Conservation (phyloP, 164 flowering plant genomes). For the Macadamia tetraphylla region DNA sequence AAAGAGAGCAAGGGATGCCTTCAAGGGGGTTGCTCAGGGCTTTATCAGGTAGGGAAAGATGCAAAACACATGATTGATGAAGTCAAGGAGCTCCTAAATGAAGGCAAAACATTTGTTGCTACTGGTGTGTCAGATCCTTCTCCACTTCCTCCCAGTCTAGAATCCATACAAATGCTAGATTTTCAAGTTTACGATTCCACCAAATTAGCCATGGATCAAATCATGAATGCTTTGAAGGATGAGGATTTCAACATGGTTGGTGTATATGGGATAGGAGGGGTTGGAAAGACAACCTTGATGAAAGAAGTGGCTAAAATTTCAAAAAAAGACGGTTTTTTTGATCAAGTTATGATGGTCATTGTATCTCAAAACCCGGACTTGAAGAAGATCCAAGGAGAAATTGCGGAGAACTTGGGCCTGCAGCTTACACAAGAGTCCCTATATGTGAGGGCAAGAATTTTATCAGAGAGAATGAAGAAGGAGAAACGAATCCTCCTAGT, state of each 20-base stretch:
- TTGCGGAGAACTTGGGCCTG: constrained; percentile 15
- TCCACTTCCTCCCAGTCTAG: neutral
- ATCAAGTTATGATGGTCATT: constrained; percentile 14
- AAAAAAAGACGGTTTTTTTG: constrained; percentile 3
- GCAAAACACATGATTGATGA: neutral
- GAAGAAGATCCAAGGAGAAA: constrained; percentile 8
- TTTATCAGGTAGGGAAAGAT: neutral
- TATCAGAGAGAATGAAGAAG: constrained; percentile 7
- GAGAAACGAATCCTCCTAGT: constrained; percentile 18
- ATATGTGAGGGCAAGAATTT: constrained; percentile 2
- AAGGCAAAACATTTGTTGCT: neutral
- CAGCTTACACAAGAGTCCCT: neutral
- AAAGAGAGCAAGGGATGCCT: neutral
- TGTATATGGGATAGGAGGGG: constrained; percentile 25
- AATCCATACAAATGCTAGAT: neutral
- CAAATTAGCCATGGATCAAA: neutral
- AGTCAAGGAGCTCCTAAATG: neutral
- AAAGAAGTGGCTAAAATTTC: neutral
- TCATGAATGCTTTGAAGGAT: constrained; percentile 18
- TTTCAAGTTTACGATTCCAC: constrained; percentile 12
- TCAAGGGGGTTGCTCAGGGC: neutral
- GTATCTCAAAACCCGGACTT: constrained; percentile 14
- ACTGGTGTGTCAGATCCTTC: neutral
- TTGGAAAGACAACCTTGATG: constrained; percentile 22
- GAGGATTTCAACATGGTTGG: constrained; percentile 5